Percentiles rank a stretch among this genome's conserved stretches.
phyloP scores from a whole-genome alignment of 2,329 filamentous ascomycete genomes.

The Claviceps cyperi region DNA sequence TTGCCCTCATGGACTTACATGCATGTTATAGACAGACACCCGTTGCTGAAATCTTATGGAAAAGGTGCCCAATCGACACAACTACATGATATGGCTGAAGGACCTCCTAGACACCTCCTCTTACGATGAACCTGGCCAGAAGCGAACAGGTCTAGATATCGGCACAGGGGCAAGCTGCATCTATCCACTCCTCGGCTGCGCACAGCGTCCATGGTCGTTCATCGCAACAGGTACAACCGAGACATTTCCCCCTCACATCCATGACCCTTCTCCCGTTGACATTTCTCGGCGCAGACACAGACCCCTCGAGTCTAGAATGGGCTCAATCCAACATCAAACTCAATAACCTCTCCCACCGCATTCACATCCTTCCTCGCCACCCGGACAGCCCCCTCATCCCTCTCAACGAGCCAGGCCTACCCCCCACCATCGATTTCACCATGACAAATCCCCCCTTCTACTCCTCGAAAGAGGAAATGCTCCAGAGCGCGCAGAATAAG shows the following conservation, averaged over 20 bases:
- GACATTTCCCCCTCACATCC: neutral
- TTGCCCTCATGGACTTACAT: neutral
- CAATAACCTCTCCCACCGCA: constrained; percentile 51
- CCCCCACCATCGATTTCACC: constrained; percentile 58
- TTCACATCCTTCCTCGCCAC: constrained; percentile 45
- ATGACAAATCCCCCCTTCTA: constrained; percentile 98
- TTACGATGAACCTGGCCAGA: constrained; percentile 32
- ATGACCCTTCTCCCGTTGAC: neutral
- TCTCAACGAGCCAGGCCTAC: constrained; percentile 35
- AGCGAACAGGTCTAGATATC: constrained; percentile 62
- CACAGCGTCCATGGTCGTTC: constrained; percentile 59
- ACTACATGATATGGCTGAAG: constrained; percentile 85
- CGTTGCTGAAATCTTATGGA: neutral
- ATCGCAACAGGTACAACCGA: constrained; percentile 40
- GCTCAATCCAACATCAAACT: constrained; percentile 51
- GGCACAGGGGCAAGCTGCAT: constrained; percentile 87
- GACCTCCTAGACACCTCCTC: constrained; percentile 59
- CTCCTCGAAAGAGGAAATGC: constrained; percentile 54
- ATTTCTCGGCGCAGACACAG: constrained; percentile 44
- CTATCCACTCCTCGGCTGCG: constrained; percentile 70
- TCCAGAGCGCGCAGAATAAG: constrained; percentile 50
- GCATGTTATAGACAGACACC: neutral
- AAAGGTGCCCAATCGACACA: constrained; percentile 53
- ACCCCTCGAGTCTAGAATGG: constrained; percentile 50
- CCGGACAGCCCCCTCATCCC: constrained; percentile 46